Evolutionary conservation across 2,329 filamentous ascomycete species (phyloP), one percentile per base, ranked within the genome.

Genomic region (Coniosporium tulheliwenetii): DNA sequence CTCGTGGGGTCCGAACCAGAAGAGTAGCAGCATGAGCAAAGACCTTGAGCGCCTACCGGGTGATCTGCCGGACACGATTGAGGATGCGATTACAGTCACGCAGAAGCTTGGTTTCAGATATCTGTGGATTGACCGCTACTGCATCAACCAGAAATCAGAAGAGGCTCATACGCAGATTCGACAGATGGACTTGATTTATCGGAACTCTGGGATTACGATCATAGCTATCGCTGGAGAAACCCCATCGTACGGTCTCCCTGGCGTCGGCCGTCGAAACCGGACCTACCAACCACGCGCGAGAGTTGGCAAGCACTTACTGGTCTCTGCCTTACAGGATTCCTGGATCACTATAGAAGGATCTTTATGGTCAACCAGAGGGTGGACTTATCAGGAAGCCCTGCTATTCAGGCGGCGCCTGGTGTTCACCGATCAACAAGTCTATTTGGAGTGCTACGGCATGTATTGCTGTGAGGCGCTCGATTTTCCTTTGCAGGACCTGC

Each of bases 301-400:
- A 35, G 19, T 35, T 16, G 19, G 15, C 3, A 10, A 26, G 8
- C 2, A n/a, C 30, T 9, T 9, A 2, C 5, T 31, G 8, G 13
- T 30, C 16, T 30, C 37, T 4, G 9, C 38, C 3, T 10, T 40
- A 30, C 5, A 3, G n/a, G 10, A 37, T 36, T 5, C 14, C 2
- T 8, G 31, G 10, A 8, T 16, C 3, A 2, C 5, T 19, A 40
- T 43, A 2, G 12, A 5, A 13, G 14, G 2, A 5, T 37, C 42
- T 14, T 41, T 29, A 36, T 46, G 44, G 44, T 3, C 29, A 4
- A 26, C 35, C 8, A 8, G 44, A 10, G 44, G 33, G 7, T 46
- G 43, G 44, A 46, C 44, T 9, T 43, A 39, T 19, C 44, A 46
- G 30, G 44, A 46, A 32, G 39, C 9, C 19, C 33, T 46, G 4